A percentile compares a stretch with the other conserved stretches of the same genome.
These are phyloP conservation scores for Tulasnella sp. DNA, from an alignment of 768 basidiomycete species.

Conservation along the genomic window DNA sequence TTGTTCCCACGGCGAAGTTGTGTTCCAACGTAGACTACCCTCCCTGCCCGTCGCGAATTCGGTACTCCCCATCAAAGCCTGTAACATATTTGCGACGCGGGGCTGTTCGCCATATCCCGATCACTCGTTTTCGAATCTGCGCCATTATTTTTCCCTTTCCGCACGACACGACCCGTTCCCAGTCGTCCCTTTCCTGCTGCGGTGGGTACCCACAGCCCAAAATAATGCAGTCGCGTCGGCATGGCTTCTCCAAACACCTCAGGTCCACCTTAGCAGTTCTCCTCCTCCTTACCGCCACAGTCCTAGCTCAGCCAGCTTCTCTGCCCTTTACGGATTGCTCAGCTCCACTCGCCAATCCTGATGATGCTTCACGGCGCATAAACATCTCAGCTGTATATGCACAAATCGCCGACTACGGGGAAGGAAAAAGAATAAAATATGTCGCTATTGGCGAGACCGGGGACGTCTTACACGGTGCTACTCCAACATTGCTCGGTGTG, in stretches of 20 bases:
- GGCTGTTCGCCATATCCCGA: no score
- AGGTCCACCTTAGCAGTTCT: neutral
- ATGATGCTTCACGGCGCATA: conserved; percentile 38
- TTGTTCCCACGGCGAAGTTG: no score
- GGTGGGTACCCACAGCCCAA: neutral
- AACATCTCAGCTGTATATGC: conserved; percentile 58
- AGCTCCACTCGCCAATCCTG: conserved; percentile 30
- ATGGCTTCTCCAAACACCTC: no score
- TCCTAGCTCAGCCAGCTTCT: conserved; percentile 44
- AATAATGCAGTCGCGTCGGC: no score
- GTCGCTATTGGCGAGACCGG: conserved; percentile 14
- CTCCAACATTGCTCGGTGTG: conserved; percentile 37
- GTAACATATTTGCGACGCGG: no score
- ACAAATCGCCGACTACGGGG: conserved; percentile 41
- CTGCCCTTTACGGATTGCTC: conserved; percentile 62
- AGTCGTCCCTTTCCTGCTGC: conserved; percentile 2
- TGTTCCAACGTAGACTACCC: no score
- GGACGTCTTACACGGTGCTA: conserved; percentile 10
- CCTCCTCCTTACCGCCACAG: neutral
- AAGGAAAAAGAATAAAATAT: conserved; percentile 23
- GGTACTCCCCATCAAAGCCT: no score
- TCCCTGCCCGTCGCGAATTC: no score
- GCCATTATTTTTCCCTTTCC: no score
- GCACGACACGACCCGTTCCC: no score
- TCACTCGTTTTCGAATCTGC: no score